These are phyloP conservation scores for Candida sanyiensis DNA, from an alignment of 805 yeast species.

Conservation along the genomic window DNA sequence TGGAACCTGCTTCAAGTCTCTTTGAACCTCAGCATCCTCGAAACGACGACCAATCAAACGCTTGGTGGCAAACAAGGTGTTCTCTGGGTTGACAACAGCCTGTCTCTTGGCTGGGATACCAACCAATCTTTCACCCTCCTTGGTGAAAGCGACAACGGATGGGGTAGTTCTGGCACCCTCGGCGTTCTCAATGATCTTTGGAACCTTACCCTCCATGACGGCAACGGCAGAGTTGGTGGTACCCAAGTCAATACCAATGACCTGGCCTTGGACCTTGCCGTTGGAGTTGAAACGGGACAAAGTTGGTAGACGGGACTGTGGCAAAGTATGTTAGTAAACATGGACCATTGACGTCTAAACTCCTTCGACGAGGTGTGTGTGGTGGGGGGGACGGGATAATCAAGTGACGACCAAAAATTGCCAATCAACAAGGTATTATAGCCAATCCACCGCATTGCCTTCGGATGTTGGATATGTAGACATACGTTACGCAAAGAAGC, in stretches of 20 bases:
- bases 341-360: too few relatives aligned
- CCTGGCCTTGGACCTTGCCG: constrained; percentile 43
- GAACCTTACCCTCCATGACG: constrained; percentile 36
- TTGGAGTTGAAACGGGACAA: constrained; percentile 42
- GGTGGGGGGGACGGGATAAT: too few relatives aligned
- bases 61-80: constrained; percentile 78
- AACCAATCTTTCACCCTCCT: constrained; percentile 45
- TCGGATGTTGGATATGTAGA: constrained; percentile 5
- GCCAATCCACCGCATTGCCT: not conserved
- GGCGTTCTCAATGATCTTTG: constrained; percentile 70
- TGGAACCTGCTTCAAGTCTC: constrained; percentile 60
- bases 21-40: constrained; percentile 66
- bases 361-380: too few relatives aligned
- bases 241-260: constrained; percentile 80
- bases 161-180: constrained; percentile 66
- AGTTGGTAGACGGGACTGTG: constrained; percentile 24
- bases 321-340: constrained; percentile 13
- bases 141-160: constrained; percentile 59
- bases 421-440: not conserved
- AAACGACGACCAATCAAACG: constrained; percentile 74
- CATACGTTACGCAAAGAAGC: constrained; percentile 25
- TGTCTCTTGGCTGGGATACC: constrained; percentile 79
- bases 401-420: too few relatives aligned
- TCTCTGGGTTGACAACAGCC: constrained; percentile 69
- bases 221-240: constrained; percentile 91